Percentiles rank a stretch among this genome's conserved stretches.
Conservation (phyloP, 805 yeast species). For the Lipomyces starkeyi region DNA sequence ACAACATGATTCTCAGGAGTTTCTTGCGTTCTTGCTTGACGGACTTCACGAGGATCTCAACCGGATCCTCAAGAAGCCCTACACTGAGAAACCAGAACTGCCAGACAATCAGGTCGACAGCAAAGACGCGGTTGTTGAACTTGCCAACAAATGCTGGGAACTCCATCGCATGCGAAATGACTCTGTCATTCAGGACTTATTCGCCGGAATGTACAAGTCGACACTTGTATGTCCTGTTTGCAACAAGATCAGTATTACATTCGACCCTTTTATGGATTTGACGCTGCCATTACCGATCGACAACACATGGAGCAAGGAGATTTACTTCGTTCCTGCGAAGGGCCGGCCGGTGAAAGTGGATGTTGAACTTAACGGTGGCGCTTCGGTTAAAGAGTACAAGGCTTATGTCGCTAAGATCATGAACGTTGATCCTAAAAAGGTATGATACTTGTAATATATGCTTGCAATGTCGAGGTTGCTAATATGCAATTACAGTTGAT, state of each 20-base stretch:
- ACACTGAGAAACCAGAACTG: slow-evolving; percentile 83
- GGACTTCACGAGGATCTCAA: slow-evolving; percentile 93
- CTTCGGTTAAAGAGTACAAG: slow-evolving; percentile 69
- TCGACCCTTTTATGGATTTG: slow-evolving; percentile 91
- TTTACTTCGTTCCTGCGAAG: slow-evolving; percentile 65
- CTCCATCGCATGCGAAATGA: slow-evolving; percentile 81
- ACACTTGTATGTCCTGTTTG: slow-evolving; percentile 89
- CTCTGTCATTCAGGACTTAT: slow-evolving; percentile 81
- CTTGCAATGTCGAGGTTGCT: not conserved
- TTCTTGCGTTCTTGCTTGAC: slow-evolving; percentile 83
- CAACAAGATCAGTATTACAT: slow-evolving; percentile 77
- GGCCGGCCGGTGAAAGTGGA: slow-evolving; percentile 61
- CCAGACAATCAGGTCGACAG: slow-evolving; percentile 65
- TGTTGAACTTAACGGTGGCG: slow-evolving; percentile 71
- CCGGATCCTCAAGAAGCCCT: slow-evolving; percentile 80
- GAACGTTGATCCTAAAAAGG: slow-evolving; percentile 45
- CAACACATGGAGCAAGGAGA: slow-evolving; percentile 69
- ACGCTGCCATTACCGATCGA: slow-evolving; percentile 87
- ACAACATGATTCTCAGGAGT: slow-evolving; percentile 95
- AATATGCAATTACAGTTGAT: slow-evolving; percentile 44
- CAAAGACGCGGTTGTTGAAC: slow-evolving; percentile 53
- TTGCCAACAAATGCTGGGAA: slow-evolving; percentile 82
- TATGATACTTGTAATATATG: not conserved
- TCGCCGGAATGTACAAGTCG: slow-evolving; percentile 89
- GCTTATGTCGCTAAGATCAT: slow-evolving; percentile 60